Conservation (phyloP, 2,329 filamentous ascomycete species). For the Dactylellina haptotyla region DNA sequence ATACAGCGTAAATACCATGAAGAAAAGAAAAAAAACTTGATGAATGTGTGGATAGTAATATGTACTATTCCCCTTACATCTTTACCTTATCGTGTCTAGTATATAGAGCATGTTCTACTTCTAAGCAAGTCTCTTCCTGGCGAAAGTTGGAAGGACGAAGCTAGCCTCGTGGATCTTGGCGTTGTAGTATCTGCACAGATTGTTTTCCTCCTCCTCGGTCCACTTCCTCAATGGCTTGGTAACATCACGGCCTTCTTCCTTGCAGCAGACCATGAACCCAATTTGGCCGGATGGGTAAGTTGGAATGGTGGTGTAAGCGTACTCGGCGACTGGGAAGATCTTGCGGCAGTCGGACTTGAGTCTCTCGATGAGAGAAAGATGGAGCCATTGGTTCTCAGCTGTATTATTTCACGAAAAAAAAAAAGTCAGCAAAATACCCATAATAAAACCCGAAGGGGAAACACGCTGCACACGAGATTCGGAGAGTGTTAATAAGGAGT, state of each 20-base stretch:
- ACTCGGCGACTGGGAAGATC: constrained; percentile 97
- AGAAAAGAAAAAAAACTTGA: constrained; percentile 1
- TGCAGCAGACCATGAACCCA: constrained; percentile 99
- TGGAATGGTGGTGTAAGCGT: constrained; percentile 98
- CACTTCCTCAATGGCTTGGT: constrained; percentile 84
- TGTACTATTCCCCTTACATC: not conserved
- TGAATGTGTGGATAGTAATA: not conserved
- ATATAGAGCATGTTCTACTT: constrained; percentile 56
- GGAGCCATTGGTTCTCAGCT: constrained; percentile 99
- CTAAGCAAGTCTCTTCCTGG: constrained; percentile 71
- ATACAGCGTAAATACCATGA: not conserved
- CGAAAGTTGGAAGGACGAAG: constrained; percentile 94
- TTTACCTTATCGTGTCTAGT: not conserved
- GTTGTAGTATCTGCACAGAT: constrained; percentile 97
- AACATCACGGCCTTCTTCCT: constrained; percentile 85
- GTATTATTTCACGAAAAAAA: constrained; percentile 50
- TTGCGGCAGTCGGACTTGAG: constrained; percentile 97
- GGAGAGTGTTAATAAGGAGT: constrained; percentile 56
- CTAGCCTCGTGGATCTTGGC: constrained; percentile 93
- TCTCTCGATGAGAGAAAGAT: constrained; percentile 89
- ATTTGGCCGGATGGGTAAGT: constrained; percentile 99
- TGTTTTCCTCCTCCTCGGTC: constrained; percentile 87
- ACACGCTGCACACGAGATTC: constrained; percentile 51
- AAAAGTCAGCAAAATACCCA: constrained; percentile 14
- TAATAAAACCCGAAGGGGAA: constrained; percentile 7